Evolutionary conservation across 805 yeast genomes (phyloP).

Genomic region (Nakazawaea ambrosiae): DNA sequence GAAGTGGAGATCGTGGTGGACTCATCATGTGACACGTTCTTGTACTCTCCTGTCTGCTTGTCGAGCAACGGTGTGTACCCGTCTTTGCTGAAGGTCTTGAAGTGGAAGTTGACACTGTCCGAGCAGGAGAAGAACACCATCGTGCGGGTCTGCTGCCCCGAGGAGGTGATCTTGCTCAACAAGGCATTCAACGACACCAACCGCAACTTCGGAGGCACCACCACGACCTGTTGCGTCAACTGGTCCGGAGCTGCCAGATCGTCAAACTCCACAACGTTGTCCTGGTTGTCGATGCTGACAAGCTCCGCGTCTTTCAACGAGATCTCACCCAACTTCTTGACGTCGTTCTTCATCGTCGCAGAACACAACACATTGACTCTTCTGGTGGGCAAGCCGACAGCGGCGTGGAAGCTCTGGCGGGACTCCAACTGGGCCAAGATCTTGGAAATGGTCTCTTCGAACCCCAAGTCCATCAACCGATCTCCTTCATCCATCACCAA

Average conservation of each 20-base stretch:
- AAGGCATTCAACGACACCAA: conserved; percentile 72
- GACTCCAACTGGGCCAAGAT: conserved; percentile 57
- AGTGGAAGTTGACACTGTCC: conserved; percentile 95
- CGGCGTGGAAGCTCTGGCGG: conserved; percentile 23
- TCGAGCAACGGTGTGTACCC: conserved; percentile 31
- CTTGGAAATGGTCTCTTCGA: conserved; percentile 83
- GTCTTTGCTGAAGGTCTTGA: conserved; percentile 58
- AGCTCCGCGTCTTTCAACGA: conserved; percentile 69
- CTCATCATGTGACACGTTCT: conserved; percentile 19
- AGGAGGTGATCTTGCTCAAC: conserved; percentile 41
- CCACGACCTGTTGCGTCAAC: conserved; percentile 67
- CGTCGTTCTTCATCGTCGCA: conserved; percentile 84
- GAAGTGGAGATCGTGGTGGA: conserved; percentile 41
- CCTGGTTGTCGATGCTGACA: conserved; percentile 36
- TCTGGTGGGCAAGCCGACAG: conserved; percentile 18
- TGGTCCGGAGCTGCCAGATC: conserved; percentile 75
- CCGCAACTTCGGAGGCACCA: conserved; percentile 89
- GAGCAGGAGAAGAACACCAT: conserved; percentile 91
- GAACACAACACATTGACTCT: conserved; percentile 84
- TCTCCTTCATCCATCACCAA: conserved; percentile 97
- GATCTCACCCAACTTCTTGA: conserved; percentile 71
- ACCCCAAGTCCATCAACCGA: conserved; percentile 89
- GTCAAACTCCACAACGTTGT: conserved; percentile 22
- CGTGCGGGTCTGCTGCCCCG: conserved; percentile 36
- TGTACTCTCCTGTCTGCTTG: conserved; percentile 19